Conservation (phyloP, 2,329 filamentous ascomycete species). For the Aspergillus pseudoterreus region DNA sequence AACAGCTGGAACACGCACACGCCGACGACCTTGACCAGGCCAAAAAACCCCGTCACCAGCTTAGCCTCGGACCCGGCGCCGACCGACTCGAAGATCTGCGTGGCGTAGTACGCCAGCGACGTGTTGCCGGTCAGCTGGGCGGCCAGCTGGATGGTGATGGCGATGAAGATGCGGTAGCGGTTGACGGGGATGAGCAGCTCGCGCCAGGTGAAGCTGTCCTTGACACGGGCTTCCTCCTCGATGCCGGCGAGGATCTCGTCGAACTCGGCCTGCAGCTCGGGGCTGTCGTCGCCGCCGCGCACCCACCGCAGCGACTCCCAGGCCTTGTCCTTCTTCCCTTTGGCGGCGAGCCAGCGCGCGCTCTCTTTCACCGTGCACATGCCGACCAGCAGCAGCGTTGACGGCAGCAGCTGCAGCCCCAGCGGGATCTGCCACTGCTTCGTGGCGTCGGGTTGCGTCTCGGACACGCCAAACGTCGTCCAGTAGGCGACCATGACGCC, state of each 20-base stretch:
- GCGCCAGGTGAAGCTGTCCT: conserved; percentile 45
- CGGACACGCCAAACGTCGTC: conserved; percentile 48
- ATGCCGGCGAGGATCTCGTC: conserved; percentile 43
- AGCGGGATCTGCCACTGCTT: conserved; percentile 51
- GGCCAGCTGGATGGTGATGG: conserved; percentile 50
- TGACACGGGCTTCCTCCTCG: conserved; percentile 45
- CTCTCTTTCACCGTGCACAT: conserved; percentile 51
- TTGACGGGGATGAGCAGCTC: conserved; percentile 48
- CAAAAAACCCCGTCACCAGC: conserved; percentile 52
- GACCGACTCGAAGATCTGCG: conserved; percentile 50
- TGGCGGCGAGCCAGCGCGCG: conserved; percentile 46
- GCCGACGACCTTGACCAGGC: conserved; percentile 50
- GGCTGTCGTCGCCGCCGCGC: conserved; percentile 43
- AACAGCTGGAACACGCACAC: conserved; percentile 47
- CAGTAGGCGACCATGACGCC: conserved; percentile 41
- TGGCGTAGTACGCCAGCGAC: conserved; percentile 51
- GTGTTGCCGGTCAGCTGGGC: conserved; percentile 51
- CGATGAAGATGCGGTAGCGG: conserved; percentile 47
- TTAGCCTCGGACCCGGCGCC: conserved; percentile 47
- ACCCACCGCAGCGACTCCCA: conserved; percentile 50
- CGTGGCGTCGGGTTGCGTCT: conserved; percentile 36
- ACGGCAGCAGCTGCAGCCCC: conserved; percentile 47
- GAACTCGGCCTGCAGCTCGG: conserved; percentile 32
- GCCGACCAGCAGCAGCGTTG: conserved; percentile 45
- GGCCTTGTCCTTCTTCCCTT: conserved; percentile 45